These are phyloP conservation scores for Brasenia schreberi DNA, from an alignment of 164 flowering plant genomes.

Conservation along the genomic window DNA sequence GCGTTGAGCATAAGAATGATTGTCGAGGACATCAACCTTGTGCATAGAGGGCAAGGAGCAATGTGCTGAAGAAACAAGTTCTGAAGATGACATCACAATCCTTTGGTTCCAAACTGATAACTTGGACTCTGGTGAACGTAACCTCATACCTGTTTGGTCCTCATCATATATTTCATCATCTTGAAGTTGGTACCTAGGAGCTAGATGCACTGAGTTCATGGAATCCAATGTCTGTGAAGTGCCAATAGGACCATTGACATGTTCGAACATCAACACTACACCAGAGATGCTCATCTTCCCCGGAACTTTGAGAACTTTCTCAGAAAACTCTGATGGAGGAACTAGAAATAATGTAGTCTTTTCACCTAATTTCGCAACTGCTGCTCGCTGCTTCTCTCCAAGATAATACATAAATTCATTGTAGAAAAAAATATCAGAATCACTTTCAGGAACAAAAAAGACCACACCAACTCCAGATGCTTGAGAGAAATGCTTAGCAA, in stretches of 20 bases:
- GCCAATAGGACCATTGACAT: slow-evolving; percentile 31
- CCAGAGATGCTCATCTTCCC: slow-evolving; percentile 91
- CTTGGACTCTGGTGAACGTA: slow-evolving; percentile 19
- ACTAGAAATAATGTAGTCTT: slow-evolving; percentile 79
- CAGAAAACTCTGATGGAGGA: slow-evolving; percentile 92
- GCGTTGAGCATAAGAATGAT: slow-evolving; percentile 15
- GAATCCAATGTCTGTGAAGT: slow-evolving; percentile 27
- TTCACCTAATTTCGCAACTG: slow-evolving; percentile 86
- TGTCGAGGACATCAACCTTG: slow-evolving; percentile 15
- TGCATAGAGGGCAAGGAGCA: slow-evolving; percentile 15
- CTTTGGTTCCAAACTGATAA: slow-evolving; percentile 7
- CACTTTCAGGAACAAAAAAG: slow-evolving; percentile 79
- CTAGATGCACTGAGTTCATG: slow-evolving; percentile 17
- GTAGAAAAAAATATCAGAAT: slow-evolving; percentile 68
- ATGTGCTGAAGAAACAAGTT: slow-evolving; percentile 16
- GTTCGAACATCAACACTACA: slow-evolving; percentile 62
- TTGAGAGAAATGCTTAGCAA: slow-evolving; percentile 87
- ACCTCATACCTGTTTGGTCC: slow-evolving; percentile 20
- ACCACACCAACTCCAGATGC: slow-evolving; percentile 75
- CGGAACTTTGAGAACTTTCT: slow-evolving; percentile 85
- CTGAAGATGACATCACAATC: slow-evolving; percentile 14
- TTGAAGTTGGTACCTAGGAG: slow-evolving; percentile 1
- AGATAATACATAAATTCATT: slow-evolving; percentile 87
- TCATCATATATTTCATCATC: slow-evolving; percentile 11
- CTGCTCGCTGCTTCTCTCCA: slow-evolving; percentile 85